A percentile compares a stretch with the other conserved stretches of the same genome.
phyloP scores from a whole-genome alignment of 2,329 filamentous ascomycete genomes.

The Spiromastix sp. region DNA sequence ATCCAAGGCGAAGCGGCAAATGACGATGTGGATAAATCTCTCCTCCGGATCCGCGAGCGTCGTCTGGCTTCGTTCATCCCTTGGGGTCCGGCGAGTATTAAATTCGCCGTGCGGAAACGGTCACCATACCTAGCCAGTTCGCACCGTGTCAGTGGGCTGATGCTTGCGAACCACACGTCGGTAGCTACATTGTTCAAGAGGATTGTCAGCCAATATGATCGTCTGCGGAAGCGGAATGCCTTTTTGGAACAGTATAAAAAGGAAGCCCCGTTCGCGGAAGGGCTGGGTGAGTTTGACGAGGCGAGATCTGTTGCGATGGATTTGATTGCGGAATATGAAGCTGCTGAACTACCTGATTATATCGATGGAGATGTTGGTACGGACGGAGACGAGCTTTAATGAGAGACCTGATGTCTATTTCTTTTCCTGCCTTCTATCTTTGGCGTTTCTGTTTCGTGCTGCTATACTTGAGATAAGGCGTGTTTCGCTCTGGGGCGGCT shows the following conservation, averaged over 20 bases:
- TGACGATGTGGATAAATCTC: slow-evolving; percentile 94
- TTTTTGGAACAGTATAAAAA: slow-evolving; percentile 96
- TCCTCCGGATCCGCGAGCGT: slow-evolving; percentile 89
- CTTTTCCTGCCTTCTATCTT: not conserved
- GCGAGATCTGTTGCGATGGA: slow-evolving; percentile 84
- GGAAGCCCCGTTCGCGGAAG: slow-evolving; percentile 85
- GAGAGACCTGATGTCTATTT: not conserved
- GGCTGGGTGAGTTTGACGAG: slow-evolving; percentile 89
- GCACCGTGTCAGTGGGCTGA: slow-evolving; percentile 88
- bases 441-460: too few relatives aligned
- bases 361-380: slow-evolving; percentile 43
- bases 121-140: slow-evolving; percentile 92
- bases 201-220: slow-evolving; percentile 84
- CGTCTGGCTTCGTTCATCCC: slow-evolving; percentile 93
- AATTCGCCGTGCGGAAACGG: slow-evolving; percentile 91
- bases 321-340: slow-evolving; percentile 89
- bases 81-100: slow-evolving; percentile 95
- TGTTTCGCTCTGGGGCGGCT: too few relatives aligned
- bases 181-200: slow-evolving; percentile 95
- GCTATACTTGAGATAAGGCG: too few relatives aligned
- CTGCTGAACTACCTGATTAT: slow-evolving; percentile 84
- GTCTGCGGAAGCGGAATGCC: slow-evolving; percentile 89
- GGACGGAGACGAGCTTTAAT: slow-evolving; percentile 8
- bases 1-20: slow-evolving; percentile 98
- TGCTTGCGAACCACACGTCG: slow-evolving; percentile 96